Evolutionary conservation across 306 rosid species (phyloP).

Genomic region (Cercis canadensis): DNA sequence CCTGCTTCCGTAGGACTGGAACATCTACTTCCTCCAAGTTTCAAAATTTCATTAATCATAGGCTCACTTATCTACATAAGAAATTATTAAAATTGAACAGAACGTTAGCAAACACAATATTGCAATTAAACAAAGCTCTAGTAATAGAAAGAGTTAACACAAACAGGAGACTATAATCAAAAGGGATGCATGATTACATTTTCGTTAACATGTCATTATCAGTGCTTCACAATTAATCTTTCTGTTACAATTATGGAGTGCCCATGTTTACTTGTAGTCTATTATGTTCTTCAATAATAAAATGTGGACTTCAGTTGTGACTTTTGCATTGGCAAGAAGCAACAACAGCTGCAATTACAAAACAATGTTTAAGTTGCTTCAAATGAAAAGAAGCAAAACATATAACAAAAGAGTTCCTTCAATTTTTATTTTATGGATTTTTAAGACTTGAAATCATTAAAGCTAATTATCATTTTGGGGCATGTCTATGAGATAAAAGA

Average conservation of each 20-base stretch:
- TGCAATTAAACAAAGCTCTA: slow-evolving; percentile 26
- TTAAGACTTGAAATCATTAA: not conserved
- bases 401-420: not conserved
- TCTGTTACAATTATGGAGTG: not conserved
- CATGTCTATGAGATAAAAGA: not conserved
- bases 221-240: not conserved
- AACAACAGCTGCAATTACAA: not conserved
- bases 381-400: not conserved
- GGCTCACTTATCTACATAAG: slow-evolving; percentile 57
- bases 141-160: slow-evolving; percentile 10
- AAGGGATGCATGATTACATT: slow-evolving; percentile 10
- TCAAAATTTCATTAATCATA: slow-evolving; percentile 49
- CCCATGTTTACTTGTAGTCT: too few species aligned
- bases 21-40: slow-evolving; percentile 78
- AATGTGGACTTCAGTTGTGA: not conserved
- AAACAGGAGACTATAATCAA: slow-evolving; percentile 14
- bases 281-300: too few species aligned
- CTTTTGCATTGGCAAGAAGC: not conserved
- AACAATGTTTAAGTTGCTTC: not conserved
- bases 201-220: slow-evolving; percentile 3
- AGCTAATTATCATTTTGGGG: not conserved
- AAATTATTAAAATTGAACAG: slow-evolving; percentile 29
- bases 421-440: not conserved
- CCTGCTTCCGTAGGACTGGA: slow-evolving; percentile 70
- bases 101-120: slow-evolving; percentile 23